Conservation (phyloP, 345 rosid genomes). For the Eutrema japonicum region DNA sequence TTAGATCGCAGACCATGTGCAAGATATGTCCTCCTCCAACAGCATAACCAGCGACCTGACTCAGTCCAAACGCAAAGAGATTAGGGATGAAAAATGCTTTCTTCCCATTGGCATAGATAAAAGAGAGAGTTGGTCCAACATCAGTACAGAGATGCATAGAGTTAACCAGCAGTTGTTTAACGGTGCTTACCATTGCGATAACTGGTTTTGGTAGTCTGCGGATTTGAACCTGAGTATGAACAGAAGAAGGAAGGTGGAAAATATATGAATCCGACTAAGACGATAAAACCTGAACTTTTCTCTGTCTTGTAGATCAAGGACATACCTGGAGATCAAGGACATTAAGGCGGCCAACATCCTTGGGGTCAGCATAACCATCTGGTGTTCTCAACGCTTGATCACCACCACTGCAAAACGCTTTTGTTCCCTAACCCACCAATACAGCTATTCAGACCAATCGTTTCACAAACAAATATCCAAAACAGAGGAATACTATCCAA, state of each 20-base stretch:
- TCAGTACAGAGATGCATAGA: slow-evolving; percentile 22
- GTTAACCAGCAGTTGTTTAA: background rate
- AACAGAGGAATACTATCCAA: background rate
- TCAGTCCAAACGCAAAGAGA: background rate
- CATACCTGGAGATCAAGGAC: slow-evolving; percentile 87
- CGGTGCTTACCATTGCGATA: slow-evolving; percentile 78
- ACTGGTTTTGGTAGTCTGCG: slow-evolving; percentile 96
- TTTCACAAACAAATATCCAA: background rate
- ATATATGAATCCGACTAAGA: background rate
- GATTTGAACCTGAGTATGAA: slow-evolving; percentile 68
- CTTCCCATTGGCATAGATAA: slow-evolving; percentile 15
- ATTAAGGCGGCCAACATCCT: slow-evolving; percentile 71
- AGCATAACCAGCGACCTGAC: slow-evolving; percentile 95
- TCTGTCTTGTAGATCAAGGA: slow-evolving; percentile 10
- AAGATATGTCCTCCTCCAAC: slow-evolving; percentile 92
- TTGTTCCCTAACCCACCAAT: slow-evolving; percentile 63
- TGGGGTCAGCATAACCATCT: slow-evolving; percentile 81
- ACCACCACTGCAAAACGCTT: slow-evolving; percentile 94
- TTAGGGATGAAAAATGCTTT: background rate
- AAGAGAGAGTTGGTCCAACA: background rate
- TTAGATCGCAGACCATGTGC: slow-evolving; percentile 96
- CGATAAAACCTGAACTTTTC: background rate
- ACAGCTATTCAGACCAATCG: slow-evolving; percentile 12
- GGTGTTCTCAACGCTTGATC: slow-evolving; percentile 77
- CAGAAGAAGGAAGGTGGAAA: slow-evolving; percentile 4